Evolutionary conservation across 2,329 filamentous ascomycete species (phyloP).

Genomic region (Periglandula ipomoeae): DNA sequence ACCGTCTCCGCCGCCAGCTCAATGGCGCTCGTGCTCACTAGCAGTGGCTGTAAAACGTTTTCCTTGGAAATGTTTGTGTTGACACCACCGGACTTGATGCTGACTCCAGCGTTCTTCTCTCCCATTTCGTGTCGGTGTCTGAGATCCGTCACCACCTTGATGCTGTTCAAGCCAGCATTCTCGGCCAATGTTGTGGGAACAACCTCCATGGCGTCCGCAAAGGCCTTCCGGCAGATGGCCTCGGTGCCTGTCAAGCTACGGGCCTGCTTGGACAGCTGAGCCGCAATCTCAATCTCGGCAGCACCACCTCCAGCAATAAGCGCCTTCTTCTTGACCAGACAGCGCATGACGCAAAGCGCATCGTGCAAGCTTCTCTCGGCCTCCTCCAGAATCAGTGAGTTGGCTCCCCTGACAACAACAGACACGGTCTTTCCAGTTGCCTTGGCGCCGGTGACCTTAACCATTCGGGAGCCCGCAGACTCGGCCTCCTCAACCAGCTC

Average conservation of each 20-base stretch:
- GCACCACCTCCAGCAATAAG: conserved; percentile 94
- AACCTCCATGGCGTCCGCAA: conserved; percentile 94
- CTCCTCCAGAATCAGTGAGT: conserved; percentile 89
- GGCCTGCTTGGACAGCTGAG: conserved; percentile 72
- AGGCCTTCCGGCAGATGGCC: conserved; percentile 97
- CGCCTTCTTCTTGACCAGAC: conserved; percentile 99
- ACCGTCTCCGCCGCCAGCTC: conserved; percentile 97
- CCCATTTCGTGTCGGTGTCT: conserved; percentile 90
- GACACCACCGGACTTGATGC: conserved; percentile 94
- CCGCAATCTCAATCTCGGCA: conserved; percentile 91
- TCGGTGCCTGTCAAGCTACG: conserved; percentile 84
- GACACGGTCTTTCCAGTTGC: conserved; percentile 80
- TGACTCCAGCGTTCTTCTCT: conserved; percentile 92
- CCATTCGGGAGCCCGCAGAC: conserved; percentile 78
- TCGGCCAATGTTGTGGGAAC: conserved; percentile 94
- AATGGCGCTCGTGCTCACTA: conserved; percentile 95
- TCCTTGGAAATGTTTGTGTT: conserved; percentile 95
- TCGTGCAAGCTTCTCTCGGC: conserved; percentile 95
- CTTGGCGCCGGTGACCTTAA: conserved; percentile 91
- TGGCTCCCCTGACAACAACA: conserved; percentile 89
- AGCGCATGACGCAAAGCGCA: conserved; percentile 93
- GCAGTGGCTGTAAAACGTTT: conserved; percentile 89
- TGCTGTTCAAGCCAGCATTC: conserved; percentile 95
- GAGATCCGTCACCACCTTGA: conserved; percentile 96
- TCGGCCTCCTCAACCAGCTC: conserved; percentile 91